phyloP scores from a whole-genome alignment of 257 asterid species.

The Linderniella brevidens region DNA sequence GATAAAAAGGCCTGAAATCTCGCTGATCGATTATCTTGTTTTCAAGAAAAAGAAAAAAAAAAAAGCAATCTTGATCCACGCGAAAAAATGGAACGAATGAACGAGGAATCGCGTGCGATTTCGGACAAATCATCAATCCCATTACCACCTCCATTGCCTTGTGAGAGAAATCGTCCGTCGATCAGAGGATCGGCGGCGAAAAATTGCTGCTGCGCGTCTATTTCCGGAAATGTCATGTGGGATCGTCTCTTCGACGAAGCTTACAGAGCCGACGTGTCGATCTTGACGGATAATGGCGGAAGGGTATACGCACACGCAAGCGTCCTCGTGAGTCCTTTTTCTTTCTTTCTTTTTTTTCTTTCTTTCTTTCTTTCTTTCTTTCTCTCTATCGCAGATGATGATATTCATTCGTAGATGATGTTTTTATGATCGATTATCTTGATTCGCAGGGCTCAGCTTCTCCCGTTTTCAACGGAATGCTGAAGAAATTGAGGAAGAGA shows the following conservation, averaged over 20 bases:
- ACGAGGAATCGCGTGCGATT: too few species aligned
- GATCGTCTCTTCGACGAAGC: conserved; percentile 78
- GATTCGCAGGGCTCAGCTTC: conserved; percentile 56
- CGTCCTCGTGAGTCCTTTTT: conserved; percentile 41
- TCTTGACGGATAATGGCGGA: conserved; percentile 31
- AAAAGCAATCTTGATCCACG: too few species aligned
- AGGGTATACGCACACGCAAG: conserved; percentile 53
- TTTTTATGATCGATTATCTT: conserved; percentile 4
- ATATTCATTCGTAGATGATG: too few species aligned
- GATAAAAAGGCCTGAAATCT: too few species aligned
- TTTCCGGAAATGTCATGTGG: conserved; percentile 17
- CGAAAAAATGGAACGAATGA: too few species aligned
- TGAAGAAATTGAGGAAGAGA: conserved; percentile 22
- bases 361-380: background rate
- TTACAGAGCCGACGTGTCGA: conserved; percentile 61
- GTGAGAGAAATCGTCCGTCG: too few species aligned
- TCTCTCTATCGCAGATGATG: too few species aligned
- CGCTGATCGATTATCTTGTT: too few species aligned
- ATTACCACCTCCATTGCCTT: too few species aligned
- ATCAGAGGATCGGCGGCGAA: conserved; percentile 1
- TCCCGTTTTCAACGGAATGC: conserved; percentile 53
- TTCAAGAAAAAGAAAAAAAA: too few species aligned
- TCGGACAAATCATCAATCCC: too few species aligned
- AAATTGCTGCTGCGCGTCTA: conserved; percentile 16
- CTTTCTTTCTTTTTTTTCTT: background rate